phyloP scores from a whole-genome alignment of 768 basidiomycete genomes.

The Termitomyces sp. region DNA sequence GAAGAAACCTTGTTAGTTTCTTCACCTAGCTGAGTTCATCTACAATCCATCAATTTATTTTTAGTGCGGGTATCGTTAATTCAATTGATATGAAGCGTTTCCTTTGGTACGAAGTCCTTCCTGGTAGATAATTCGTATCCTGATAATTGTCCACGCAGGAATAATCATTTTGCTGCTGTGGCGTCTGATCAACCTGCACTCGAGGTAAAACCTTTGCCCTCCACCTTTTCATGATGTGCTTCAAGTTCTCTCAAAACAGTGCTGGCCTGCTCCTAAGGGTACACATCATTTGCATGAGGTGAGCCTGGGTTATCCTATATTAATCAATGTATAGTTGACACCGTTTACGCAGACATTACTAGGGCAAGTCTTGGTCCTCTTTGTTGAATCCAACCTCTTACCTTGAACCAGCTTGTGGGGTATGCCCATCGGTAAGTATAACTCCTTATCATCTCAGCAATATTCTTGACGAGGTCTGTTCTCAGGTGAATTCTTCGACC shows the following conservation, averaged over 20 bases:
- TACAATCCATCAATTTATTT: background rate
- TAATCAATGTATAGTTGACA: background rate
- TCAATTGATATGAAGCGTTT: constrained; percentile 67
- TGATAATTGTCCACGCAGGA: constrained; percentile 34
- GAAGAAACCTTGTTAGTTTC: constrained; percentile 51
- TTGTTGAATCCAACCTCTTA: background rate
- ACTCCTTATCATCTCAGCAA: constrained; percentile 7
- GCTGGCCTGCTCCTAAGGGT: constrained; percentile 50
- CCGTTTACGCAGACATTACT: background rate
- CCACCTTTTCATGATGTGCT: constrained; percentile 1
- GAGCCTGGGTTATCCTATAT: constrained; percentile 9
- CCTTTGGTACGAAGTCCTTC: constrained; percentile 42
- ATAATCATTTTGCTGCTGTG: constrained; percentile 69
- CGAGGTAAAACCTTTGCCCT: constrained; percentile 37
- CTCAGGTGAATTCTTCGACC: constrained; percentile 69
- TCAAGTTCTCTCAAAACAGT: constrained; percentile 22
- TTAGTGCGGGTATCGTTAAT: constrained; percentile 63
- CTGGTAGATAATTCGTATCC: background rate
- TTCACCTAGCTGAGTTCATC: background rate
- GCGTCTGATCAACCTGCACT: constrained; percentile 65
- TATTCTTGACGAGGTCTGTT: background rate
- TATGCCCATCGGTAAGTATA: constrained; percentile 61
- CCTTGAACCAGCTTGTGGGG: constrained; percentile 51
- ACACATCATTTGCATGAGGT: constrained; percentile 52
- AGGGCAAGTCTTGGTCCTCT: background rate